phyloP scores from a whole-genome alignment of 2,329 filamentous ascomycete genomes.

The Ustilaginoidea virens region DNA sequence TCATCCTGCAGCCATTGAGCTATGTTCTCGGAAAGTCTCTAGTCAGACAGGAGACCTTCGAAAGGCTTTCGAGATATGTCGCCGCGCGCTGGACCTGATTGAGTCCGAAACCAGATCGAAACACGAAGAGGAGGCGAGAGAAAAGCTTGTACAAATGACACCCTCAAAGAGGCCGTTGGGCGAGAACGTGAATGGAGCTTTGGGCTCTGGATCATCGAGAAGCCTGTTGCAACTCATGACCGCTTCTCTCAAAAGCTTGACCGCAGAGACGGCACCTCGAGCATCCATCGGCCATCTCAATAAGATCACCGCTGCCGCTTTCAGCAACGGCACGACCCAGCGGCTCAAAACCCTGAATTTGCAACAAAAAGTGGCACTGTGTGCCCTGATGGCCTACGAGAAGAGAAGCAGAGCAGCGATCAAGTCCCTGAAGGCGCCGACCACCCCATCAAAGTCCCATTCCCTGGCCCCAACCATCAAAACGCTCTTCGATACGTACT shows the following conservation, averaged over 20 bases:
- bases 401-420: conserved; percentile 44
- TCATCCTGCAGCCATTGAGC: conserved; percentile 82
- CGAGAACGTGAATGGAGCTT: conserved; percentile 60
- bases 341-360: conserved; percentile 79
- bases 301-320: conserved; percentile 75
- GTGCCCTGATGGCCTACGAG: conserved; percentile 76
- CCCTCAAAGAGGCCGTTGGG: conserved; percentile 64
- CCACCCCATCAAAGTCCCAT: conserved; percentile 46
- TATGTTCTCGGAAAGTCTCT: conserved; percentile 88
- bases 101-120: conserved; percentile 70
- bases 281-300: conserved; percentile 85
- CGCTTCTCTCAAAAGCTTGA: conserved; percentile 45
- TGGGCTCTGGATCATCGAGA: conserved; percentile 15
- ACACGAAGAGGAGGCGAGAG: conserved; percentile 46
- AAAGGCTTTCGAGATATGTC: conserved; percentile 89
- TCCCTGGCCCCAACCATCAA: conserved; percentile 65
- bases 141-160: conserved; percentile 41
- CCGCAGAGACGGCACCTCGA: conserved; percentile 66
- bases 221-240: conserved; percentile 32
- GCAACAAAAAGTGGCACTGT: conserved; percentile 91
- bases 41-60: conserved; percentile 88
- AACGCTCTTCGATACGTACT: conserved; percentile 71
- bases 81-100: conserved; percentile 74
- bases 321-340: conserved; percentile 77
- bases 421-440: conserved; percentile 23